Conservation (phyloP, 768 basidiomycete species). For the Kwoniella dendrophila region DNA sequence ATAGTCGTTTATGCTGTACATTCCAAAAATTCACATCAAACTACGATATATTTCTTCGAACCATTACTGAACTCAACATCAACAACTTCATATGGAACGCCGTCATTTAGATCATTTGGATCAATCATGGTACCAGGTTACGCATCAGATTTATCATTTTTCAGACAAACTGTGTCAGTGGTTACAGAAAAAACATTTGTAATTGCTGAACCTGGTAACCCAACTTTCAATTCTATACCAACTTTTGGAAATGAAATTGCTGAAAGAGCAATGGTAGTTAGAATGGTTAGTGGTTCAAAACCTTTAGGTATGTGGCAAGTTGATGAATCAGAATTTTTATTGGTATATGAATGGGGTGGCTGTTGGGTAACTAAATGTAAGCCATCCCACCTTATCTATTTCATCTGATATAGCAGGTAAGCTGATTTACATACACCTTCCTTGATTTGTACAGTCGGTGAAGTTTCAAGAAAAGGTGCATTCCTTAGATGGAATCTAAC, state of each 20-base stretch:
- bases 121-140: slow-evolving; percentile 37
- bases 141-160: slow-evolving; percentile 46
- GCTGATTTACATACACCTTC: not conserved
- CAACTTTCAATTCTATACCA: slow-evolving; percentile 39
- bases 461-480: slow-evolving; percentile 36
- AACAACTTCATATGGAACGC: not conserved
- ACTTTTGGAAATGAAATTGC: slow-evolving; percentile 27
- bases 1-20: slow-evolving; percentile 37
- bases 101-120: slow-evolving; percentile 39
- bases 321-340: slow-evolving; percentile 48
- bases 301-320: slow-evolving; percentile 50
- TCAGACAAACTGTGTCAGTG: slow-evolving; percentile 45
- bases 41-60: slow-evolving; percentile 39
- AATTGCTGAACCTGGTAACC: slow-evolving; percentile 50
- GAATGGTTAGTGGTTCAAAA: slow-evolving; percentile 29
- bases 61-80: slow-evolving; percentile 25
- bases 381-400: slow-evolving; percentile 6
- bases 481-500: slow-evolving; percentile 47
- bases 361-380: slow-evolving; percentile 51
- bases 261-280: slow-evolving; percentile 25
- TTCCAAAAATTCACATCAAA: slow-evolving; percentile 40
- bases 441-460: slow-evolving; percentile 30
- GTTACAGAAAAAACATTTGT: slow-evolving; percentile 44
- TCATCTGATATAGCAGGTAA: not conserved
- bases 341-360: slow-evolving; percentile 47